These are phyloP conservation scores for Phytopythium sindhum DNA, from an alignment of 352 stramenopile genomes.

Conservation along the genomic window DNA sequence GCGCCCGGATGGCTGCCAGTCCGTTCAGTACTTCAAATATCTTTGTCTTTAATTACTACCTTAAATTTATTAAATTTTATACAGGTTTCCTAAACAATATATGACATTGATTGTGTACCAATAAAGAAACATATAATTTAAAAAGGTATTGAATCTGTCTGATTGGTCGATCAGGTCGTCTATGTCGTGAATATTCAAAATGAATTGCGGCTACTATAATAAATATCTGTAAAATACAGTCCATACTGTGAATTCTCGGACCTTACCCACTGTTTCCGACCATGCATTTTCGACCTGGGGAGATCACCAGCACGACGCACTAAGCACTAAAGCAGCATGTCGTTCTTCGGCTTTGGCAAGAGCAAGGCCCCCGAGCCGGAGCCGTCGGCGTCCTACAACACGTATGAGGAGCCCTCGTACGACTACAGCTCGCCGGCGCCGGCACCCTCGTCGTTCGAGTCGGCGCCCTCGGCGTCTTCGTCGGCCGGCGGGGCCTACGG, in stretches of 20 bases:
- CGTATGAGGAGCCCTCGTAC: constrained; percentile 75
- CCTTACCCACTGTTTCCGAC: neutral
- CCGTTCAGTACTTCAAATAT: too few relatives aligned
- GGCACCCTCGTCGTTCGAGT: constrained; percentile 20
- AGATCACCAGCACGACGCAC: neutral
- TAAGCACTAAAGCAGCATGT: constrained; percentile 37
- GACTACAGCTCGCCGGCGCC: constrained; percentile 54
- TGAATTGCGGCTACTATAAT: neutral
- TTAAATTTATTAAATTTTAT: too few relatives aligned
- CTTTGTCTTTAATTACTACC: too few relatives aligned
- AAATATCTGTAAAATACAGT: neutral
- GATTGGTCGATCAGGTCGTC: too few relatives aligned
- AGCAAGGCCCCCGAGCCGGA: constrained; percentile 57
- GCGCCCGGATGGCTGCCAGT: too few relatives aligned
- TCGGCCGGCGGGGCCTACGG: constrained; percentile 25
- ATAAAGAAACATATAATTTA: neutral
- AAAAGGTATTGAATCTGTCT: neutral
- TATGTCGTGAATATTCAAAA: too few relatives aligned
- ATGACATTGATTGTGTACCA: too few relatives aligned
- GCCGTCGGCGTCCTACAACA: constrained; percentile 33
- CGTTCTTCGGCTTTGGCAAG: constrained; percentile 81
- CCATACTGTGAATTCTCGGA: neutral
- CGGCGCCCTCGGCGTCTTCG: constrained; percentile 14
- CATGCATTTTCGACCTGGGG: constrained; percentile 3
- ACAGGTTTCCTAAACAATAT: neutral